Conservation (phyloP, 139 green algal genomes). For the Volvox reticuliferus region DNA sequence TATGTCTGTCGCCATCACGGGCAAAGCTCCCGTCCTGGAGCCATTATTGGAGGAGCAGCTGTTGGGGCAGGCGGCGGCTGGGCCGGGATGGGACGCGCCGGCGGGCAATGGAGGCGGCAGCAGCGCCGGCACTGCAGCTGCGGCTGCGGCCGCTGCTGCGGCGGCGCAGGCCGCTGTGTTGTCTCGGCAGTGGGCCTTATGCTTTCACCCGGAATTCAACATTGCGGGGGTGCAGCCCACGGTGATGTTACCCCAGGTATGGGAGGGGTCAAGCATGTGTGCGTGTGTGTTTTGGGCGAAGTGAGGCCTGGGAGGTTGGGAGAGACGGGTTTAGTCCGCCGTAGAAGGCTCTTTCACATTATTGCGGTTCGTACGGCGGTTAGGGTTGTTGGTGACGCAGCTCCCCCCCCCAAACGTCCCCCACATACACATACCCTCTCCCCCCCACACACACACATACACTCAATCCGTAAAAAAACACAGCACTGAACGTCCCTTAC, state of each 20-base stretch:
- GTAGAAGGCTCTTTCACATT: no score
- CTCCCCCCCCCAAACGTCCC: no score
- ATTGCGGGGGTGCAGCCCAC: slow-evolving; percentile 60
- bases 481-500: neutral
- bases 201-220: slow-evolving; percentile 62
- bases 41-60: slow-evolving; percentile 40
- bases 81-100: neutral
- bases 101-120: neutral
- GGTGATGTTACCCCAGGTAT: slow-evolving; percentile 61
- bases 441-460: no score
- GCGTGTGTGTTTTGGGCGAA: no score
- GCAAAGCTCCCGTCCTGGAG: slow-evolving; percentile 50
- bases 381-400: no score
- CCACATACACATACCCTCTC: no score
- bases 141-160: slow-evolving; percentile 10
- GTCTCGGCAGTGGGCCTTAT: slow-evolving; percentile 17
- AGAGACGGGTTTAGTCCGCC: no score
- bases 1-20: slow-evolving; percentile 28
- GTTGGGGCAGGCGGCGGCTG: neutral
- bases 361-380: no score
- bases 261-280: neutral
- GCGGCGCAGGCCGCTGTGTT: neutral
- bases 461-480: neutral
- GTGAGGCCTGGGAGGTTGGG: no score
- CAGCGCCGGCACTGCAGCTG: neutral